Conservation (phyloP, 306 rosid genomes). For the Amphicarpaea edgeworthii region DNA sequence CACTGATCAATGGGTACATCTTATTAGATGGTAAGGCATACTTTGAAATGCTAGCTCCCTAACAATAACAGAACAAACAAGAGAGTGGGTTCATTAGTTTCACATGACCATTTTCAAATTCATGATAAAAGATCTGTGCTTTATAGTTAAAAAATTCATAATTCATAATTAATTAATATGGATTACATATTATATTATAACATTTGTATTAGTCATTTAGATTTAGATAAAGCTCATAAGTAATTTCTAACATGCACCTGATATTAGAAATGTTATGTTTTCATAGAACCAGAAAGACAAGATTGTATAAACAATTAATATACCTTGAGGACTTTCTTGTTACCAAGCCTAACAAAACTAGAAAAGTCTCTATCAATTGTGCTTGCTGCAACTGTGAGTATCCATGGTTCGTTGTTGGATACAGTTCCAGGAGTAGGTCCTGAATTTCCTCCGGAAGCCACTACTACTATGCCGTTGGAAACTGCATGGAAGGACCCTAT, state of each 20-base stretch:
- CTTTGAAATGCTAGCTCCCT: constrained; percentile 75
- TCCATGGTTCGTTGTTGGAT: constrained; percentile 63
- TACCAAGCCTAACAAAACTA: constrained; percentile 59
- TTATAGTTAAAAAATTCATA: too few species aligned
- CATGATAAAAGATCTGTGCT: not conserved
- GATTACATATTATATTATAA: too few species aligned
- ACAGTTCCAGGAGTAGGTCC: constrained; percentile 53
- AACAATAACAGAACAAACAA: not conserved
- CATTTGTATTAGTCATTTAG: too few species aligned
- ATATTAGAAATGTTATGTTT: too few species aligned
- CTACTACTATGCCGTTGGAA: constrained; percentile 57
- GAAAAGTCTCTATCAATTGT: constrained; percentile 59
- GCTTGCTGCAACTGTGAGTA: constrained; percentile 81
- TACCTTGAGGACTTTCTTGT: constrained; percentile 55
- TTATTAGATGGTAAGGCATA: constrained; percentile 44
- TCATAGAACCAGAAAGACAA: not conserved
- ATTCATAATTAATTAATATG: too few species aligned
- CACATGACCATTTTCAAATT: not conserved
- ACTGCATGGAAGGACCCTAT: constrained; percentile 78
- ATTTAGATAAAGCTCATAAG: too few species aligned
- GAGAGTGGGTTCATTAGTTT: not conserved
- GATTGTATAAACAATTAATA: not conserved
- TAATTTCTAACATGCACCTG: too few species aligned
- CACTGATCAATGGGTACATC: constrained; percentile 59
- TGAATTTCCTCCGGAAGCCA: constrained; percentile 63